Conservation (phyloP, 306 rosid genomes). For the Dalbergia oliveri region DNA sequence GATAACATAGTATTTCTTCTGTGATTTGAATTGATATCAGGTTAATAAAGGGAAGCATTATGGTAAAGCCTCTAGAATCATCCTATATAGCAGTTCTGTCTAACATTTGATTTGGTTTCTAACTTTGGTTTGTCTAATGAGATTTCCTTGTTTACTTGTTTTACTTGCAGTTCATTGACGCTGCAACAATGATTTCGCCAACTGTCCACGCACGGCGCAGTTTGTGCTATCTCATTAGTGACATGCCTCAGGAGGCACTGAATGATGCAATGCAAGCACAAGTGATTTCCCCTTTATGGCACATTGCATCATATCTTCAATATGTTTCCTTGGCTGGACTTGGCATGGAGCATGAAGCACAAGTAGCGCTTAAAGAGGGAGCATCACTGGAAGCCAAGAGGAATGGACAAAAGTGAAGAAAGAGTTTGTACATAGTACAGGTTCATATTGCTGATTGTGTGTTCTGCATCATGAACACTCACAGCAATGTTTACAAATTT, state of each 20-base stretch:
- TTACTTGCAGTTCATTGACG: conserved; percentile 68
- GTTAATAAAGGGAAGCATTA: neutral
- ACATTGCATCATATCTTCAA: conserved; percentile 89
- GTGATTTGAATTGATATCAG: neutral
- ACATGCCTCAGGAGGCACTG: conserved; percentile 73
- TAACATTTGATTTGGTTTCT: conserved; percentile 7
- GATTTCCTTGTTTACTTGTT: conserved; percentile 27
- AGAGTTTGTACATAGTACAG: conserved; percentile 42
- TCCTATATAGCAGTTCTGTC: conserved; percentile 29
- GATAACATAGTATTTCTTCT: neutral
- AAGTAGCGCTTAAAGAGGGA: conserved; percentile 77
- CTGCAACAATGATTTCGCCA: conserved; percentile 82
- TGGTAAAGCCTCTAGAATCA: conserved; percentile 6
- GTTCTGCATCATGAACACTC: conserved; percentile 40
- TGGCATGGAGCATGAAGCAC: conserved; percentile 76
- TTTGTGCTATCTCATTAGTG: conserved; percentile 73
- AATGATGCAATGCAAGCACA: conserved; percentile 86
- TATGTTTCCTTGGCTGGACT: conserved; percentile 64
- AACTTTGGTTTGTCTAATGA: conserved; percentile 24
- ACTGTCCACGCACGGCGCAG: conserved; percentile 75
- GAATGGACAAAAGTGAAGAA: conserved; percentile 59
- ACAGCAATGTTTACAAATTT: conserved; percentile 36
- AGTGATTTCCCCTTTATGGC: conserved; percentile 74
- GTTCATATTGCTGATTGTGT: conserved; percentile 41
- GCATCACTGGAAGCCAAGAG: conserved; percentile 69